A percentile compares a stretch with the other conserved stretches of the same genome.
Conservation (phyloP, 352 stramenopile species). For the Phytophthora tubulina region DNA sequence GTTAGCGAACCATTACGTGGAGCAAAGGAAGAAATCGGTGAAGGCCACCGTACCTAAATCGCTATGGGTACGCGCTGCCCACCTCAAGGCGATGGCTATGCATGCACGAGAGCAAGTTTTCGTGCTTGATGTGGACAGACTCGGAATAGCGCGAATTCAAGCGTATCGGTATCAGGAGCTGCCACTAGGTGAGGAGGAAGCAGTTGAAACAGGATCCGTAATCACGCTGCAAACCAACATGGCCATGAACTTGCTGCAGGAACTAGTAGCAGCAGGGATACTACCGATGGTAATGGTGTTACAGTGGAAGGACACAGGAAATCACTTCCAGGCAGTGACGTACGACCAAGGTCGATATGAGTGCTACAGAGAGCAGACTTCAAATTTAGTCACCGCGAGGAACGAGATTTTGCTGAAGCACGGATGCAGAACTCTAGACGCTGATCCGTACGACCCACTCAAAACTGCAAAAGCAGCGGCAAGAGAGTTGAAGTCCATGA, state of each 20-base stretch:
- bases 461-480: no score
- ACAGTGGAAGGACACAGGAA: no score
- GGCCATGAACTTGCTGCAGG: background rate
- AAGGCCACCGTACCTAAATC: background rate
- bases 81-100: conserved; percentile 9
- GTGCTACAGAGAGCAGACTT: no score
- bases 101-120: background rate
- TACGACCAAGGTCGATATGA: no score
- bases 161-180: background rate
- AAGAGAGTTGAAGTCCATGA: no score
- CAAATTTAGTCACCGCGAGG: no score
- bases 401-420: no score
- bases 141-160: background rate
- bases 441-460: no score
- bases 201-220: background rate
- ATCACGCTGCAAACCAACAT: no score
- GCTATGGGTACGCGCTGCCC: background rate
- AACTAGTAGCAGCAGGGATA: background rate
- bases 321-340: no score
- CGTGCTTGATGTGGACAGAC: background rate
- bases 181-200: background rate
- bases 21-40: background rate
- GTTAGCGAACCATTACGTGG: conserved; percentile 1
- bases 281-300: background rate
- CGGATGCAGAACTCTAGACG: no score